Conservation (phyloP, 805 yeast genomes). For the Komagataella mondaviorum region DNA sequence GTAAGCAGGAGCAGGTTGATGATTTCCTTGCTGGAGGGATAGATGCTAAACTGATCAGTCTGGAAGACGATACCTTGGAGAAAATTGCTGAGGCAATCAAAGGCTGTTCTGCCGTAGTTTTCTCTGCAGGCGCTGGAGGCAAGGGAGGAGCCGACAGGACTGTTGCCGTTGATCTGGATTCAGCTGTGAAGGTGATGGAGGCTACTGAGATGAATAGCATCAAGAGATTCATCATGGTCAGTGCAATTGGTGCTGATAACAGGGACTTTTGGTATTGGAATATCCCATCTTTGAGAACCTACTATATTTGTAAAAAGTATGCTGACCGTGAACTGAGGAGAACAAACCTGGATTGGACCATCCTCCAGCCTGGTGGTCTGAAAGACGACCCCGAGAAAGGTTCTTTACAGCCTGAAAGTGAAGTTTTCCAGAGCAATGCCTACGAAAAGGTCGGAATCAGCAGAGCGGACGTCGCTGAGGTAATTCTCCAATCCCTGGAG, state of each 20-base stretch:
- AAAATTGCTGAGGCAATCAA: constrained; percentile 22
- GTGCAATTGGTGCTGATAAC: constrained; percentile 42
- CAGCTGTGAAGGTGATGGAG: constrained; percentile 42
- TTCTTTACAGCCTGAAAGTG: constrained; percentile 18
- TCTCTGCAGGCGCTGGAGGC: constrained; percentile 54
- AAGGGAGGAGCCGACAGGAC: constrained; percentile 25
- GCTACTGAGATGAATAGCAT: constrained; percentile 32
- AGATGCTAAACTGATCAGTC: constrained; percentile 22
- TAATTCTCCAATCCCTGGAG: constrained; percentile 23
- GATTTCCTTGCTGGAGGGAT: constrained; percentile 21
- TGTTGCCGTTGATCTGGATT: constrained; percentile 46
- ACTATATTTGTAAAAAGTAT: constrained; percentile 48
- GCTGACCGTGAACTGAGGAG: constrained; percentile 36
- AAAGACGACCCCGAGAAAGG: constrained; percentile 28
- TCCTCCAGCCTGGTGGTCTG: constrained; percentile 39
- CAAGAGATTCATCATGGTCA: constrained; percentile 34
- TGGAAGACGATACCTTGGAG: constrained; percentile 19
- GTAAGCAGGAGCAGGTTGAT: constrained; percentile 30
- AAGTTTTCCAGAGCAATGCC: constrained; percentile 3
- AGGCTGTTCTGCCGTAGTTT: constrained; percentile 43
- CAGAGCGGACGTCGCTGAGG: constrained; percentile 45
- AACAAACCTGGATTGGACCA: constrained; percentile 35
- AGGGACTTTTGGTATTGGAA: constrained; percentile 27
- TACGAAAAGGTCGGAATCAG: constrained; percentile 11
- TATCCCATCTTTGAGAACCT: constrained; percentile 21